Conservation (phyloP, 768 basidiomycete species). For the Leccinum boreale region DNA sequence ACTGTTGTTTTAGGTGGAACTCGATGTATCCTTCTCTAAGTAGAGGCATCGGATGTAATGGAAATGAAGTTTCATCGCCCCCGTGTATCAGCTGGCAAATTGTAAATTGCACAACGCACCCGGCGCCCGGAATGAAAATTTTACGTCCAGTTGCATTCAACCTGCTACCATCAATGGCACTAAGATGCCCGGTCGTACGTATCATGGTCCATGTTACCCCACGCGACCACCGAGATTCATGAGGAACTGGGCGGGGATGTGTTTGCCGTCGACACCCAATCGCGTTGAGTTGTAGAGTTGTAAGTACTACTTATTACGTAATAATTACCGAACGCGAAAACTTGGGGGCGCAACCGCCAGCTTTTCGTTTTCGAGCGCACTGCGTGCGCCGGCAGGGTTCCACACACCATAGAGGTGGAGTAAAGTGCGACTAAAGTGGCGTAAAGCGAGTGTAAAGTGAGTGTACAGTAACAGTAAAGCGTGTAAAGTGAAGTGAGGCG, state of each 20-base stretch:
- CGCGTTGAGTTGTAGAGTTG: neutral
- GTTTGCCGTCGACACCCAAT: neutral
- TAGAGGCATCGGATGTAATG: conserved; percentile 2
- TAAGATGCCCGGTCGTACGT: neutral
- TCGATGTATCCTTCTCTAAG: conserved; percentile 28
- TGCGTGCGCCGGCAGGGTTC: too few species aligned
- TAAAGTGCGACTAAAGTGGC: too few species aligned
- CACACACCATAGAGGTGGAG: too few species aligned
- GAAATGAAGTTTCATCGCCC: conserved; percentile 1
- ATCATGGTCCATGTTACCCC: neutral
- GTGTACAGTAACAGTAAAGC: too few species aligned
- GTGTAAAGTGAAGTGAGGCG: too few species aligned
- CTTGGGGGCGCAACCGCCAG: too few species aligned
- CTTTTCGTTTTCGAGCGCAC: too few species aligned
- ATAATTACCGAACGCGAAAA: too few species aligned
- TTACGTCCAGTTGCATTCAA: neutral
- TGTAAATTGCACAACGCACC: conserved; percentile 7
- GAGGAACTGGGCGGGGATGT: neutral
- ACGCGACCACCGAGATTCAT: neutral
- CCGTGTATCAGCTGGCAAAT: conserved; percentile 4
- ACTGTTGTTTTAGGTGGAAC: conserved; percentile 25
- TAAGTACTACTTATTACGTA: neutral
- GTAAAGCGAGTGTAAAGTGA: too few species aligned
- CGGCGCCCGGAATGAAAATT: neutral
- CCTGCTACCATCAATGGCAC: neutral